Evolutionary conservation across 345 rosid genomes (phyloP).

Genomic region (Salix purpurea): DNA sequence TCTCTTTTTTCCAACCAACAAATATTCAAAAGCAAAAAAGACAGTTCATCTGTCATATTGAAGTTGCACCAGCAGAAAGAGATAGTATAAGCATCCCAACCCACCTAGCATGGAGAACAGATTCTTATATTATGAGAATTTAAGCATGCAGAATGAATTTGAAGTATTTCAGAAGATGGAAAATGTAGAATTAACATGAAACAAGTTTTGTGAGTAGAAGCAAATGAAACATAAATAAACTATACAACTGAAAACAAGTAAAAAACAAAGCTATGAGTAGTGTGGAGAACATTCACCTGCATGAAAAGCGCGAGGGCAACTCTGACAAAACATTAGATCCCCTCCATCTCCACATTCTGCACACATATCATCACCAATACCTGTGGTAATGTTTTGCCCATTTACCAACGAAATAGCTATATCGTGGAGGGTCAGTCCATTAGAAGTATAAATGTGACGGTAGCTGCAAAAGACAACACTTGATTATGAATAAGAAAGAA

Average conservation of each 20-base stretch:
- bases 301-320: constrained; percentile 91
- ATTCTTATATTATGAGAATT: background rate
- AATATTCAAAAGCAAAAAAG: background rate
- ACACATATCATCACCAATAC: constrained; percentile 84
- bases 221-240: background rate
- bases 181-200: background rate
- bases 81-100: background rate
- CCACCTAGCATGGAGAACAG: background rate
- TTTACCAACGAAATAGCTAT: constrained; percentile 77
- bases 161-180: background rate
- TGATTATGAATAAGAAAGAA: constrained; percentile 12
- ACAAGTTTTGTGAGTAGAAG: background rate
- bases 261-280: background rate
- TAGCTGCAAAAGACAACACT: constrained; percentile 47
- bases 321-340: constrained; percentile 63
- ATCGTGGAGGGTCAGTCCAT: constrained; percentile 86
- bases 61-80: background rate
- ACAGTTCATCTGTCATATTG: too few species aligned
- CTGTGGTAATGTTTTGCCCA: constrained; percentile 67
- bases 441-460: constrained; percentile 79
- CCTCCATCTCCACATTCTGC: constrained; percentile 85
- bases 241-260: background rate
- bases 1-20: background rate
- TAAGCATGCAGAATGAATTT: background rate
- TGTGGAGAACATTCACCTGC: constrained; percentile 42